Base-by-base conservation (phyloP, 257 asterid genomes). In the Solanum peruvianum region DNA sequence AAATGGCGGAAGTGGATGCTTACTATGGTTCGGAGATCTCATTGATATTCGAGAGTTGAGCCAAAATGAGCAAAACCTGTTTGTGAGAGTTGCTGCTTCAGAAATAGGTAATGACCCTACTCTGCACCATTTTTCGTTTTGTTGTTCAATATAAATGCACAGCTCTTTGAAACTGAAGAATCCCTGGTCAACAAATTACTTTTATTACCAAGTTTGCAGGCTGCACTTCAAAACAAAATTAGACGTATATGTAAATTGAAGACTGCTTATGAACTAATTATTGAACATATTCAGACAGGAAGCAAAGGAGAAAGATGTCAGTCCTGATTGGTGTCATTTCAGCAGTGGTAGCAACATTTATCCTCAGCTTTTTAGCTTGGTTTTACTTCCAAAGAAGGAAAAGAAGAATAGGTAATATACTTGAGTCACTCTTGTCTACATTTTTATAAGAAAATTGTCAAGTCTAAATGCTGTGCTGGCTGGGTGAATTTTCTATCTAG, bases 1-100 rank as follows among this genome's bases (percentile, higher is more conserved):
- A 45, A 83, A 42, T 16, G 85, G 87, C 4, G 89, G 87, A 60
- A 85, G 83, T 56, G 92, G 93, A 60, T 91, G 92, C 80, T 82
- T 91, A 81, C 56, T 31, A 25, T 89, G 93, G 93, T 85, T 82
- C 2, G 86, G 72, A 27, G 91, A 89, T 35, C 88, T 89, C 70
- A 44, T 70, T 16, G 86, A 88, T 84, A 31, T 88, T 15, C 37
- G 73, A 60, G 81, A 41, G 20, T 29, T 60, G 9, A 45, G 23
- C 25, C 23, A 41, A 60, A 16, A 35, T 39, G 67, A 52, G 49
- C 89, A 82, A 44, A 37, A 66, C 75, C 86, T 87, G 73, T 87
- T 14, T 25, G 67, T 87, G 7, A 58, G 89, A 33, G 60, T 82
- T 1, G 27, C 87, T 31, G 84, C 84, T n/a, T 83, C 89, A 52